phyloP scores from a whole-genome alignment of 495 filamentous ascomycete genomes.

The Talaromyces thailandensis region DNA sequence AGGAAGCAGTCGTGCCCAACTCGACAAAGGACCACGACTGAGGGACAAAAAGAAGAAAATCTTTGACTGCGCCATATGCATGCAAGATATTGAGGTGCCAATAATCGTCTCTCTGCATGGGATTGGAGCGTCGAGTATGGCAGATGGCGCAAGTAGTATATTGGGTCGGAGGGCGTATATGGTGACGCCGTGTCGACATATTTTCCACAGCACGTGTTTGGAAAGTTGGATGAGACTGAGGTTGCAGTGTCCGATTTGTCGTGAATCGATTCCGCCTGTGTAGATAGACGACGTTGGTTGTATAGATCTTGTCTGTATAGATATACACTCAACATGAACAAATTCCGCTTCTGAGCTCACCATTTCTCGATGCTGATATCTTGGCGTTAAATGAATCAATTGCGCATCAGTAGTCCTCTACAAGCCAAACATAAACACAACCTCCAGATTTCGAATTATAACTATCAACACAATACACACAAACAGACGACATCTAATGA shows the following conservation, averaged over 20 bases:
- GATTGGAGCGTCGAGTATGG: constrained; percentile 34
- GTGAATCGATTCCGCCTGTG: constrained; percentile 78
- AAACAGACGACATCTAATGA: constrained; percentile 13
- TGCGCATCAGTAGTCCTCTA: not conserved
- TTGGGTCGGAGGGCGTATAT: constrained; percentile 79
- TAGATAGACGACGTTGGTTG: constrained; percentile 22
- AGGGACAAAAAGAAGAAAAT: constrained; percentile 46
- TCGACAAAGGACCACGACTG: constrained; percentile 26
- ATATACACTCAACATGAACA: not conserved
- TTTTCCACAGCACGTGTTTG: constrained; percentile 87
- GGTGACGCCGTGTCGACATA: constrained; percentile 95
- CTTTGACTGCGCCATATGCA: constrained; percentile 92
- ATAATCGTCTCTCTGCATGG: constrained; percentile 54
- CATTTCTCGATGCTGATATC: not conserved
- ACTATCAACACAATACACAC: not conserved
- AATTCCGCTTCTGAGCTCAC: not conserved
- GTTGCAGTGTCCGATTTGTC: constrained; percentile 91
- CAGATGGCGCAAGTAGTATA: constrained; percentile 56
- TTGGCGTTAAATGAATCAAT: not conserved
- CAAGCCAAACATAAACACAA: not conserved
- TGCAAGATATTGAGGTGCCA: constrained; percentile 82
- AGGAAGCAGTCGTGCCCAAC: constrained; percentile 12
- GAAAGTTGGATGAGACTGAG: constrained; percentile 95
- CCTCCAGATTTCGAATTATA: not conserved
- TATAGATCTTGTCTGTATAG: not conserved